Percentiles rank a stretch among this genome's conserved stretches.
phyloP scores from a whole-genome alignment of 768 basidiomycete genomes.

The Atractiella rhizophila region DNA sequence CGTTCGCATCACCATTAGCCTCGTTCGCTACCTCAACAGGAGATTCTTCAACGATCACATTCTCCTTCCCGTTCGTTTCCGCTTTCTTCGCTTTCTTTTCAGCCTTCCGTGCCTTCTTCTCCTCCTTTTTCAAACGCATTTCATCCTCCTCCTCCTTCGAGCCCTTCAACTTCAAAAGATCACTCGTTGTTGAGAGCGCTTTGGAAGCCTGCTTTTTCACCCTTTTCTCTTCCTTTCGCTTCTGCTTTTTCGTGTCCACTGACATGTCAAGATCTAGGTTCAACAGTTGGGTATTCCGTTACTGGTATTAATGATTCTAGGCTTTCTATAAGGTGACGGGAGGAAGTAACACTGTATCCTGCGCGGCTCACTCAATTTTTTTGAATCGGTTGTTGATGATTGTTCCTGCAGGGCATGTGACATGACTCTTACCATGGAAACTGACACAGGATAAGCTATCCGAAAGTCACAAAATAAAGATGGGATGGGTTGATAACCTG shows the following conservation, averaged over 20 bases:
- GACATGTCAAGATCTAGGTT: no score
- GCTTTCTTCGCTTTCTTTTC: constrained; percentile 10
- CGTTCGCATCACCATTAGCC: constrained; percentile 7
- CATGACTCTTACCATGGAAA: no score
- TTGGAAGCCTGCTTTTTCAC: neutral
- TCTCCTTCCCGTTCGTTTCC: constrained; percentile 18
- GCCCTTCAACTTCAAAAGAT: neutral
- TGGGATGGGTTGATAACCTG: no score
- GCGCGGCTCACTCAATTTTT: no score
- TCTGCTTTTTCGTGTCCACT: constrained; percentile 23
- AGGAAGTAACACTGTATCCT: no score
- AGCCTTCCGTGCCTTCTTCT: neutral
- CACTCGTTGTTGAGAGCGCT: neutral
- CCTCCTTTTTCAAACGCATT: constrained; percentile 3
- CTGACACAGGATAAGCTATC: no score
- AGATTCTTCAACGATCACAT: constrained; percentile 5
- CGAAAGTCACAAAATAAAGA: no score
- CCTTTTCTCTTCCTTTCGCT: constrained; percentile 16
- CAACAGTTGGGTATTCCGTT: no score
- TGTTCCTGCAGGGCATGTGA: no score
- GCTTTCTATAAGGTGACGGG: no score
- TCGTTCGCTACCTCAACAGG: constrained; percentile 1
- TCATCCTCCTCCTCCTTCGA: constrained; percentile 8
- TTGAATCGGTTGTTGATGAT: no score
- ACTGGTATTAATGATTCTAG: no score